Conservation (phyloP, 208 protist genomes). For the Acanthamoeba lugdunensis region DNA sequence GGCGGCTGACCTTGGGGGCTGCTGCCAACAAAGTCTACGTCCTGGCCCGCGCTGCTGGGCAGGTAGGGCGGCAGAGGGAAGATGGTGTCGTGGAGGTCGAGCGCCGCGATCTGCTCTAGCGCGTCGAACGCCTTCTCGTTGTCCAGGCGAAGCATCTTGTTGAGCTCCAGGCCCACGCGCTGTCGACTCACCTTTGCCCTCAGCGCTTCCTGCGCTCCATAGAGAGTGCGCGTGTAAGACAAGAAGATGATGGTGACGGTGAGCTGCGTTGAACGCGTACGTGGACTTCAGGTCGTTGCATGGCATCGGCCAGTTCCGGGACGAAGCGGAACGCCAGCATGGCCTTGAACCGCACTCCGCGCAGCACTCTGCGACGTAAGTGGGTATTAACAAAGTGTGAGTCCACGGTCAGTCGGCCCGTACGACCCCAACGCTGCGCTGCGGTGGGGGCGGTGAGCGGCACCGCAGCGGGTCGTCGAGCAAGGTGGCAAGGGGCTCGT, state of each 20-base stretch:
- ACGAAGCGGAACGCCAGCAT: constrained; percentile 92
- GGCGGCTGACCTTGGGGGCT: not conserved
- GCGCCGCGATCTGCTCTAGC: not conserved
- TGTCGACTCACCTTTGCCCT: not conserved
- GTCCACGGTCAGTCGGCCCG: not conserved
- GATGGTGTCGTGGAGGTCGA: not conserved
- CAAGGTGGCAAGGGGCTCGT: constrained; percentile 81
- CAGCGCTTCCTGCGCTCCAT: not conserved
- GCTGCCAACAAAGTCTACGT: not conserved
- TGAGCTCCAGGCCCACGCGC: not conserved
- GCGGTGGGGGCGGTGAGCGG: not conserved
- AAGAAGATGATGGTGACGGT: too few species aligned
- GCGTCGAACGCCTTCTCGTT: not conserved
- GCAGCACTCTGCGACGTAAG: constrained; percentile 84
- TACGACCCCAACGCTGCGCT: too few species aligned
- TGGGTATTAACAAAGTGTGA: not conserved
- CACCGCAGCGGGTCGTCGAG: constrained; percentile 93
- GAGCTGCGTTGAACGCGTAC: not conserved
- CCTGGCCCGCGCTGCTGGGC: not conserved
- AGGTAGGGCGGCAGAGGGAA: constrained; percentile 25
- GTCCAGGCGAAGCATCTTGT: not conserved
- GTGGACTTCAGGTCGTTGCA: constrained; percentile 37
- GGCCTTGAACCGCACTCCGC: constrained; percentile 93
- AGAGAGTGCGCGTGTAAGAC: too few species aligned
- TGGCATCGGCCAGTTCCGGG: constrained; percentile 46